Percentiles rank a stretch among this genome's conserved stretches.
These are phyloP conservation scores for Globisporangium perplexum DNA, from an alignment of 352 stramenopile species.

Conservation along the genomic window DNA sequence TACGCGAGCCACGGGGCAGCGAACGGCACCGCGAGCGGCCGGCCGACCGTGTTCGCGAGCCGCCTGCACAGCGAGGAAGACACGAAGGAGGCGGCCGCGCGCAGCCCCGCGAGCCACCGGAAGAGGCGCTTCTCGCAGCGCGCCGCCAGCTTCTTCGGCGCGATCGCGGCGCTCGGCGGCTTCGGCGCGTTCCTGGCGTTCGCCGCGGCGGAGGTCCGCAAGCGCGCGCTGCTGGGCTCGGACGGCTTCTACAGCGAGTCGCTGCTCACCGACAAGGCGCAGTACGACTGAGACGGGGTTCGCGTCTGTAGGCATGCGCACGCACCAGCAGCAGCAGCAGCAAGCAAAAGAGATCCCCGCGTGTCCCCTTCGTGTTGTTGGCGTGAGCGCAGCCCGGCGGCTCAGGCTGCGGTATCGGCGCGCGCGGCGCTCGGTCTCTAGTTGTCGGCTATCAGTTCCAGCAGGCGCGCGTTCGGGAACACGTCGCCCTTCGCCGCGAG, in stretches of 20 bases:
- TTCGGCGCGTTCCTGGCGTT: constrained; percentile 41
- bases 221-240: constrained; percentile 23
- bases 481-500: constrained; percentile 79
- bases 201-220: constrained; percentile 27
- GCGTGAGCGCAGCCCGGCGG: neutral
- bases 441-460: constrained; percentile 44
- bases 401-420: neutral
- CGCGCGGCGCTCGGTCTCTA: constrained; percentile 8
- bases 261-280: constrained; percentile 51
- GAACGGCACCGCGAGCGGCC: neutral
- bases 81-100: constrained; percentile 6
- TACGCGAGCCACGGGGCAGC: constrained; percentile 22
- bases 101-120: constrained; percentile 1
- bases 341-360: neutral
- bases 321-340: neutral
- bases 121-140: constrained; percentile 32
- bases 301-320: neutral
- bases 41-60: constrained; percentile 38
- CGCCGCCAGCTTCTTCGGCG: constrained; percentile 56
- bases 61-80: constrained; percentile 58
- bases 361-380: neutral
- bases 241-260: constrained; percentile 58
- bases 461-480: constrained; percentile 49
- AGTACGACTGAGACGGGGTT: constrained; percentile 20
- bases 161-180: constrained; percentile 51